phyloP scores from a whole-genome alignment of 306 rosid species.

The Nissolia schottii region DNA sequence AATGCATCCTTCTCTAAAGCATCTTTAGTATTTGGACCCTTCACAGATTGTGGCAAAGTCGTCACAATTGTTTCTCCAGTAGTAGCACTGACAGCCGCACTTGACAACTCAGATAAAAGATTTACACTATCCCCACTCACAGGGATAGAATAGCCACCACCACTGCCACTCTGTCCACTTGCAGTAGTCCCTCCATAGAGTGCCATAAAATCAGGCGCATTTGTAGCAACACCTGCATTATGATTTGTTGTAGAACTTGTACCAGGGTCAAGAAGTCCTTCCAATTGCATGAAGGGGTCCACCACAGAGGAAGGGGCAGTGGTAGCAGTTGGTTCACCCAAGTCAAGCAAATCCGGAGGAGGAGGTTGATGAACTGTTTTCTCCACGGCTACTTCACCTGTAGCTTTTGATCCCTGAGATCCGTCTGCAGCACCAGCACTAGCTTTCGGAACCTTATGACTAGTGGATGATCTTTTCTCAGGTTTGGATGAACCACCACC shows the following conservation, averaged over 20 bases:
- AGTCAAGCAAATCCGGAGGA: conserved; percentile 70
- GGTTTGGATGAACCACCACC: conserved; percentile 67
- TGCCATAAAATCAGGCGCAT: conserved; percentile 46
- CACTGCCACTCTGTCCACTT: conserved; percentile 34
- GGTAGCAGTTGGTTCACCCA: conserved; percentile 50
- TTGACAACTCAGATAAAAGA: conserved; percentile 46
- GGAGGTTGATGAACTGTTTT: conserved; percentile 52
- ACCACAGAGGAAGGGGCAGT: conserved; percentile 44
- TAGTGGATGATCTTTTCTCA: conserved; percentile 52
- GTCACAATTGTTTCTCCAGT: conserved; percentile 31
- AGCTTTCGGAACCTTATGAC: conserved; percentile 49
- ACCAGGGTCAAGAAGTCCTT: conserved; percentile 68
- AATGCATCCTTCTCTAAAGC: conserved; percentile 71
- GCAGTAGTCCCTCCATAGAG: conserved; percentile 42
- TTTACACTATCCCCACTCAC: conserved; percentile 32
- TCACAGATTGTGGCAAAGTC: conserved; percentile 36
- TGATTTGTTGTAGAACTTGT: conserved; percentile 30
- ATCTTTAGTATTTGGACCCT: conserved; percentile 51
- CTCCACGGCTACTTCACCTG: conserved; percentile 31
- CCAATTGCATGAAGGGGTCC: conserved; percentile 75
- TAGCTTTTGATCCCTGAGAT: conserved; percentile 43
- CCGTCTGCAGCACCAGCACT: conserved; percentile 34
- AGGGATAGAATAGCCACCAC: conserved; percentile 37
- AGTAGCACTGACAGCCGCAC: conserved; percentile 8
- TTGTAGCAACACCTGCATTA: conserved; percentile 32